A percentile compares a stretch with the other conserved stretches of the same genome.
Evolutionary conservation across 2,329 filamentous ascomycete species (phyloP).

Genomic region (Aspergillus texensis): DNA sequence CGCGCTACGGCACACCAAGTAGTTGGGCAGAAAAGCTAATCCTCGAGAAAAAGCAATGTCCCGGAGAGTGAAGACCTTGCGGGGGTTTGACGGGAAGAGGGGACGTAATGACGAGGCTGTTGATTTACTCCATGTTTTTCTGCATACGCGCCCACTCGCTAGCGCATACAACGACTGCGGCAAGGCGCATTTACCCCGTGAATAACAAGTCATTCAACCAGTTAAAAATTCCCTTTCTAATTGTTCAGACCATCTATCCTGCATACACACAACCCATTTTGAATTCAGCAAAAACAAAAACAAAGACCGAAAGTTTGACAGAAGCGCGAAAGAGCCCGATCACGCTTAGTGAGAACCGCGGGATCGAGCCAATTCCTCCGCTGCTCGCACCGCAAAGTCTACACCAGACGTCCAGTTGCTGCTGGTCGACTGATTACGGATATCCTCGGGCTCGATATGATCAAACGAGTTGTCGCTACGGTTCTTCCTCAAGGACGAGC

Average conservation of each 20-base stretch:
- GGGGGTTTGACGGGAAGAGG: not conserved
- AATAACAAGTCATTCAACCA: not conserved
- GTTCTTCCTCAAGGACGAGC: constrained; percentile 67
- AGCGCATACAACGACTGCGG: not conserved
- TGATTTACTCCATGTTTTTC: not conserved
- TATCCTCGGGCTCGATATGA: constrained; percentile 76
- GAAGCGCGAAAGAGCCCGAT: not conserved
- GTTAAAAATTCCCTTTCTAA: not conserved
- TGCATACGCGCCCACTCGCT: not conserved
- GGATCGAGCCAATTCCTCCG: constrained; percentile 28
- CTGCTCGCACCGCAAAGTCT: constrained; percentile 32
- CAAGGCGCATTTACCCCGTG: not conserved
- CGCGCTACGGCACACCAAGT: not conserved
- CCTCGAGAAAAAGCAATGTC: not conserved
- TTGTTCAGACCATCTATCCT: not conserved
- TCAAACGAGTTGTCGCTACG: constrained; percentile 88
- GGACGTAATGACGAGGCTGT: not conserved
- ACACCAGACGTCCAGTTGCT: constrained; percentile 33
- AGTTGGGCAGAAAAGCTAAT: not conserved
- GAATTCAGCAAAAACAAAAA: not conserved
- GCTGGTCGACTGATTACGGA: constrained; percentile 34
- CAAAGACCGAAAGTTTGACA: not conserved
- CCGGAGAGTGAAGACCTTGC: not conserved
- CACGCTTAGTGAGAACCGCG: constrained; percentile 11
- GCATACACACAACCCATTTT: not conserved